Conservation (phyloP, 805 yeast species). For the Saccharomycopsis olivae region DNA sequence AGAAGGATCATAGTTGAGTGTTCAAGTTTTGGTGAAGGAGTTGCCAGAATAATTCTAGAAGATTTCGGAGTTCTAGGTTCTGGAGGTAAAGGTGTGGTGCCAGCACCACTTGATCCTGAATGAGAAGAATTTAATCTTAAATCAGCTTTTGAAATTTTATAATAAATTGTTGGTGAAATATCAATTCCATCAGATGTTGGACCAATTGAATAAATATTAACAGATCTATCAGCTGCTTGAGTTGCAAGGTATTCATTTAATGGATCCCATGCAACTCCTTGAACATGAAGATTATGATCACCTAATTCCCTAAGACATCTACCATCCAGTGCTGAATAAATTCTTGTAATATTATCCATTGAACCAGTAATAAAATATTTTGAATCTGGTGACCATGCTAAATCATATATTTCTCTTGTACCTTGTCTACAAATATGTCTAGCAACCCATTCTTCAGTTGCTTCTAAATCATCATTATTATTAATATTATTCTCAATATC, state of each 20-base stretch:
- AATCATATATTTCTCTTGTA: conserved; percentile 75
- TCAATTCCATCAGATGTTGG: conserved; percentile 19
- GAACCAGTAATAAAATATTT: conserved; percentile 74
- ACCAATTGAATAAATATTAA: conserved; percentile 48
- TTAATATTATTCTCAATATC: not conserved
- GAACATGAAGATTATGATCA: conserved; percentile 83
- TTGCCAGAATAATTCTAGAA: not conserved
- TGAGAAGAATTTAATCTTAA: conserved; percentile 31
- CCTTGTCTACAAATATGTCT: conserved; percentile 48
- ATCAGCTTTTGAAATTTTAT: conserved; percentile 48
- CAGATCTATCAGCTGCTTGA: conserved; percentile 82
- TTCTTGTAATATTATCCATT: conserved; percentile 76
- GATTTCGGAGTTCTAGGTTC: conserved; percentile 18
- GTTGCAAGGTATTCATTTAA: conserved; percentile 64
- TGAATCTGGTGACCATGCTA: conserved; percentile 88
- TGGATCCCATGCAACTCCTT: conserved; percentile 97
- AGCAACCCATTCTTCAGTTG: conserved; percentile 66
- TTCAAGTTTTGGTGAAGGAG: conserved; percentile 2
- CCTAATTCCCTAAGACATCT: conserved; percentile 46
- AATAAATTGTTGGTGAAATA: conserved; percentile 32
- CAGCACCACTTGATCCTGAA: not conserved
- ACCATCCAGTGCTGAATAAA: conserved; percentile 52
- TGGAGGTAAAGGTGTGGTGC: conserved; percentile 11
- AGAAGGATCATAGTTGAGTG: conserved; percentile 1
- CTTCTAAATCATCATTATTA: conserved; percentile 26